Conservation (phyloP, 441 rosid genomes). For the Pelargonium australe region DNA sequence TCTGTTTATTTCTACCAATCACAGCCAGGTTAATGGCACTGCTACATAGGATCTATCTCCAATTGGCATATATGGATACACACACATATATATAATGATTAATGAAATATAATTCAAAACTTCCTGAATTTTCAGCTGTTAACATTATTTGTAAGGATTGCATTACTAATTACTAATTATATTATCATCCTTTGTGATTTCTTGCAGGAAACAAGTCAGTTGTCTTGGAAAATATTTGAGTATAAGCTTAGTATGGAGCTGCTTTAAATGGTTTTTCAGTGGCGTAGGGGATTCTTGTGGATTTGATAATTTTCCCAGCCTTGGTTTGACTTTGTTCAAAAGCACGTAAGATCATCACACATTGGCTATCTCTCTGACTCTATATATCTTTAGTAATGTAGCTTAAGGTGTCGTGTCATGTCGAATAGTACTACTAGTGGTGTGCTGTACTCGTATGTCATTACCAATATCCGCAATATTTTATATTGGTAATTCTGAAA, state of each 20-base stretch:
- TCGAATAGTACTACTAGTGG: neutral
- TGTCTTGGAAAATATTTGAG: constrained; percentile 85
- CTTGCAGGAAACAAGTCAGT: constrained; percentile 69
- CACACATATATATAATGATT: no score
- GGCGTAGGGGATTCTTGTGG: constrained; percentile 87
- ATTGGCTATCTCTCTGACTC: neutral
- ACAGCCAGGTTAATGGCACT: no score
- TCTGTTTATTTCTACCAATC: no score
- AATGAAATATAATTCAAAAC: no score
- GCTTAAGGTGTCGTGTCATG: neutral
- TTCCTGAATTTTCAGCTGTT: no score
- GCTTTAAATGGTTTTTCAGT: constrained; percentile 96
- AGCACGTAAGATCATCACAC: constrained; percentile 50
- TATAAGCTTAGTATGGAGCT: constrained; percentile 77
- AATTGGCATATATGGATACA: no score
- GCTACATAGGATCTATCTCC: no score
- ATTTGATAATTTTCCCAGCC: constrained; percentile 81
- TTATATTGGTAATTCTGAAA: neutral
- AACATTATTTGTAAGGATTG: neutral
- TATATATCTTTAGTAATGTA: neutral
- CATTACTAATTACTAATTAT: neutral
- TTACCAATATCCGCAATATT: neutral
- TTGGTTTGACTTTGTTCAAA: constrained; percentile 68
- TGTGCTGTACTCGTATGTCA: neutral
- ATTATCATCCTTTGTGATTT: neutral